phyloP scores from a whole-genome alignment of 192 early-diverging fungal species.

The Backusella australiensis region DNA sequence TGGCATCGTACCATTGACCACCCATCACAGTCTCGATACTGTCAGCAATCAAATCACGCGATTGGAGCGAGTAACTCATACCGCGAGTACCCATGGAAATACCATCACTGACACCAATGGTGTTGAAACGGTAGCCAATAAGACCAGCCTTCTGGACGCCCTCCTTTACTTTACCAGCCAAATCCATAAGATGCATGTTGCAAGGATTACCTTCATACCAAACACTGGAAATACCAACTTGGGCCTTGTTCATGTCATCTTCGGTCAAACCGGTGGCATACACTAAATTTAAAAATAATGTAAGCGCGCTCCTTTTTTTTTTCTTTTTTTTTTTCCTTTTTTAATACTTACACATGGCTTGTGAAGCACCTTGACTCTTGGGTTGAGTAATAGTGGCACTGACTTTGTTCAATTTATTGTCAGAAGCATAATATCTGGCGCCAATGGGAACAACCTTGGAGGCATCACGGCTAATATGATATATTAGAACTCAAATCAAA shows the following conservation, averaged over 20 bases:
- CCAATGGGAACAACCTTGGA: conserved; percentile 4
- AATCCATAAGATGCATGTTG: conserved; percentile 97
- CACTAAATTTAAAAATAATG: conserved; percentile 46
- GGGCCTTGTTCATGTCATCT: conserved; percentile 79
- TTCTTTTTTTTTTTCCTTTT: background rate
- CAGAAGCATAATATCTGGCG: conserved; percentile 29
- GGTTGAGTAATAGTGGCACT: conserved; percentile 89
- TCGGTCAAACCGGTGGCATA: conserved; percentile 91
- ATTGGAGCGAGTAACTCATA: conserved; percentile 97
- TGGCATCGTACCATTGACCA: conserved; percentile 98
- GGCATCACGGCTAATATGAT: background rate
- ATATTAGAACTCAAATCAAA: conserved; percentile 1
- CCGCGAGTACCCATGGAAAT: conserved; percentile 97
- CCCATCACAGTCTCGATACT: conserved; percentile 99
- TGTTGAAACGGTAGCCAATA: conserved; percentile 97
- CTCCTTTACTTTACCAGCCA: conserved; percentile 87
- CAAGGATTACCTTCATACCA: conserved; percentile 99
- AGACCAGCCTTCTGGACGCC: conserved; percentile 88
- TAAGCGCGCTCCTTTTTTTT: background rate
- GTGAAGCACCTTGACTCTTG: conserved; percentile 92
- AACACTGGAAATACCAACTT: conserved; percentile 96
- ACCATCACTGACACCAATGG: conserved; percentile 95
- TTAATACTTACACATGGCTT: conserved; percentile 86
- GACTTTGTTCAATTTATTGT: conserved; percentile 75
- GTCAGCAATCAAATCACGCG: conserved; percentile 97